phyloP scores from a whole-genome alignment of 805 yeast species.

The Nakazawaea wickerhamii region DNA sequence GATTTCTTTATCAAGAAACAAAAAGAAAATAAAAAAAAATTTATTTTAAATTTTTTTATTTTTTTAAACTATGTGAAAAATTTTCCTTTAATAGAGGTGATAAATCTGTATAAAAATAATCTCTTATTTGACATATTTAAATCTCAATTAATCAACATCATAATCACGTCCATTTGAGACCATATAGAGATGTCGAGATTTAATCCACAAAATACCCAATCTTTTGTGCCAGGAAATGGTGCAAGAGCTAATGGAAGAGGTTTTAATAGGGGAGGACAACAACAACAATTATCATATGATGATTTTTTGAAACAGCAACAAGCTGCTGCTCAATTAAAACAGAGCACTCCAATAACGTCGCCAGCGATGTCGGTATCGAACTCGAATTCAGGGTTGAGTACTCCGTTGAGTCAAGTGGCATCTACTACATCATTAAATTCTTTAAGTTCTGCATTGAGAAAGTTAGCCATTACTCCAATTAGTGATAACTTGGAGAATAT shows the following conservation, averaged over 20 bases:
- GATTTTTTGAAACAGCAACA: constrained; percentile 41
- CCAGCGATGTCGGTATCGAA: constrained; percentile 22
- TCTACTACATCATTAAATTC: constrained; percentile 67
- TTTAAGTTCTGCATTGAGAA: constrained; percentile 62
- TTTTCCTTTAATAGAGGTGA: constrained; percentile 17
- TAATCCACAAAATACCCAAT: constrained; percentile 22
- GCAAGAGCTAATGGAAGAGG: constrained; percentile 20
- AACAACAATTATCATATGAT: constrained; percentile 36
- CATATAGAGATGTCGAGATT: constrained; percentile 16
- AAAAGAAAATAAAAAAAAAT: constrained; percentile 5
- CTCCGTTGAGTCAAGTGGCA: constrained; percentile 28
- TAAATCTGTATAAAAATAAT: too few species aligned
- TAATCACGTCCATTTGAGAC: too few species aligned
- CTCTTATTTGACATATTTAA: constrained; percentile 22
- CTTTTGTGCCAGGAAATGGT: constrained; percentile 29
- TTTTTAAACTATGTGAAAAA: constrained; percentile 19
- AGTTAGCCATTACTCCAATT: constrained; percentile 61
- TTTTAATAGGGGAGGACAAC: constrained; percentile 10
- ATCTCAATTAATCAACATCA: too few species aligned
- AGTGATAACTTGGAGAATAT: constrained; percentile 50
- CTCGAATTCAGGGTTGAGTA: constrained; percentile 25
- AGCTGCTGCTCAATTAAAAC: constrained; percentile 12
- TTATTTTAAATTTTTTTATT: constrained; percentile 5
- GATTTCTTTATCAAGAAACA: constrained; percentile 2
- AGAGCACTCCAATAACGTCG: constrained; percentile 13